Evolutionary conservation across 2,329 filamentous ascomycete genomes (phyloP).

Genomic region (Rutstroemia sp.): DNA sequence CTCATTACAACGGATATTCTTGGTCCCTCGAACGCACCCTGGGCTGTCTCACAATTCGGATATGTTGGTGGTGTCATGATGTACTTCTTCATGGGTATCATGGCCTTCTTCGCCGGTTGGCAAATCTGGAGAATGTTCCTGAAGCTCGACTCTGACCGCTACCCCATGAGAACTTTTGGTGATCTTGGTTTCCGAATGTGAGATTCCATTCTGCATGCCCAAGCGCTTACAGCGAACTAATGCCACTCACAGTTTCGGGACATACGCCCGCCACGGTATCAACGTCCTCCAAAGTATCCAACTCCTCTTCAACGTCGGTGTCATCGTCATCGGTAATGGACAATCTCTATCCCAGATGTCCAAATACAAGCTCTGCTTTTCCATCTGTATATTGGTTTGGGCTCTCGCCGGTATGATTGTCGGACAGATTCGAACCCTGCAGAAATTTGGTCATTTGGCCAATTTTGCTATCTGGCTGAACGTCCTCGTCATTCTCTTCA

Average conservation of each 20-base stretch:
- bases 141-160: slow-evolving; percentile 16
- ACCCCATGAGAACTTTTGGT: slow-evolving; percentile 15
- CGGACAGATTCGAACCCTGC: slow-evolving; percentile 49
- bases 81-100: slow-evolving; percentile 18
- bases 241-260: slow-evolving; percentile 29
- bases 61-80: slow-evolving; percentile 7
- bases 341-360: slow-evolving; percentile 47
- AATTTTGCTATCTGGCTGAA: slow-evolving; percentile 52
- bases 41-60: slow-evolving; percentile 7
- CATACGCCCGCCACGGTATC: slow-evolving; percentile 37
- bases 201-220: neutral
- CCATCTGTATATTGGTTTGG: slow-evolving; percentile 44
- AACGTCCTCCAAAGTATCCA: slow-evolving; percentile 41
- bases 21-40: slow-evolving; percentile 11
- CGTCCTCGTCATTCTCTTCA: slow-evolving; percentile 44
- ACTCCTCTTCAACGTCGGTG: slow-evolving; percentile 42
- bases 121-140: slow-evolving; percentile 20
- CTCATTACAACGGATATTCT: slow-evolving; percentile 19
- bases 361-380: slow-evolving; percentile 41
- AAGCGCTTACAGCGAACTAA: neutral
- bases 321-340: slow-evolving; percentile 45
- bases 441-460: slow-evolving; percentile 46
- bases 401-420: slow-evolving; percentile 42
- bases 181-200: slow-evolving; percentile 37
- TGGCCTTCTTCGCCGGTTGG: slow-evolving; percentile 18